Evolutionary conservation across 345 rosid genomes (phyloP), one percentile per base, ranked within the genome.

Genomic region (Lepidium africanum): DNA sequence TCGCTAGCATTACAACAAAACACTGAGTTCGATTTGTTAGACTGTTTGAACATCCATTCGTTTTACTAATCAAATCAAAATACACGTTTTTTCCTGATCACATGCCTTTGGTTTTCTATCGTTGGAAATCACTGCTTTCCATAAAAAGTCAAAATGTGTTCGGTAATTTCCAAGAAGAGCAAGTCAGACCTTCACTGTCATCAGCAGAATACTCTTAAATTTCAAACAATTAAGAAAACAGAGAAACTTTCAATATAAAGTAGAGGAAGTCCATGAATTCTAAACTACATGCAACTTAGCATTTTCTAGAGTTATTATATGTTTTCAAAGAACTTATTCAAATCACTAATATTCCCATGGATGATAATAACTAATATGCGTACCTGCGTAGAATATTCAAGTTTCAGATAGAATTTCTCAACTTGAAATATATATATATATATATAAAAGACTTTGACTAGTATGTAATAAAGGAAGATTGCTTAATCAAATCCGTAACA

Each of bases 251-350:
- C n/a, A 62, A 16, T 68, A 63, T 46, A 36, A 25, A 25, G 7
- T 21, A 58, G 23, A 21, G 1, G 3, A 21, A 51, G 36, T 51
- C 41, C 51, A 74, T 14, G 17, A 32, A 56, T 8, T 12, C 32
- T 62, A 21, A 62, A 62, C 39, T 12, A 53, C 69, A 59, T 67
- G 27, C 58, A 74, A 67, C 43, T 68, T 1, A 2, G 67, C 55
- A 30, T 41, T 66, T 50, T 25, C 23, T 58, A 35, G 59, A 14
- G 59, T 51, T 62, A 6, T 1, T 61, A 68, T 38, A 41, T 39
- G 67, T 46, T 63, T 45, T 21, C 3, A 9, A 16, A 36, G 15
- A 54, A 56, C 58, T 39, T 17, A 36, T 72, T 48, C 39, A 72
- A 57, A 33, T 17, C 3, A 35, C 37, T 42, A 21, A 25, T 41